These are phyloP conservation scores for Clarkia xantiana DNA, from an alignment of 345 rosid species.

Conservation along the genomic window DNA sequence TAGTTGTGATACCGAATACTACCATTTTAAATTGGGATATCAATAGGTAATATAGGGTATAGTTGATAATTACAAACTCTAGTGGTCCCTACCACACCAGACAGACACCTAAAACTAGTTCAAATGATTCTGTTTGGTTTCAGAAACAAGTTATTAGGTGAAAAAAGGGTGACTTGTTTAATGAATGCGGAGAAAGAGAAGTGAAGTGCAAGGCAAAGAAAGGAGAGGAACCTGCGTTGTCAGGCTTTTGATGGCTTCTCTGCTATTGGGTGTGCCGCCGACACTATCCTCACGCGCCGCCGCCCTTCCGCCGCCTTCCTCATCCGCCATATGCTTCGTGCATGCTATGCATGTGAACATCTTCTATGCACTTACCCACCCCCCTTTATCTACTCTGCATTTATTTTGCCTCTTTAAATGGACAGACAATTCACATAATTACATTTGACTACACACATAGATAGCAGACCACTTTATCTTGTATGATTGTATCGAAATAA, in stretches of 20 bases:
- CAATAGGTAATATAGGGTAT: too few relatives aligned
- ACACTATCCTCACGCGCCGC: conserved; percentile 42
- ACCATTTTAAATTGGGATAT: too few relatives aligned
- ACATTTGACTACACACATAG: too few relatives aligned
- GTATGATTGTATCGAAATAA: too few relatives aligned
- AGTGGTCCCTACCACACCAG: not conserved
- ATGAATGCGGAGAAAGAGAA: not conserved
- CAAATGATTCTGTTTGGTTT: conserved; percentile 18
- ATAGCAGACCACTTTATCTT: too few relatives aligned
- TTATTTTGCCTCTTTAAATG: not conserved
- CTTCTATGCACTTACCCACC: conserved; percentile 3
- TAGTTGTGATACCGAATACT: too few relatives aligned
- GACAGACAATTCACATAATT: too few relatives aligned
- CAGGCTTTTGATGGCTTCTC: conserved; percentile 98
- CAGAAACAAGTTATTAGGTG: conserved; percentile 11
- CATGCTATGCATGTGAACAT: conserved; percentile 99
- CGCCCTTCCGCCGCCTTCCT: conserved; percentile 53
- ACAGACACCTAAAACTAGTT: not conserved
- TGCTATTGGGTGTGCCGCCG: conserved; percentile 60
- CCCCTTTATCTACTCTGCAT: conserved; percentile 2
- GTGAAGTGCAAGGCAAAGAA: conserved; percentile 3
- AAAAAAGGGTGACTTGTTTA: too few relatives aligned
- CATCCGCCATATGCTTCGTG: conserved; percentile 70
- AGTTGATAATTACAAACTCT: too few relatives aligned
- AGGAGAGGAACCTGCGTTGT: conserved; percentile 60